Conservation (phyloP, 106 monocot genomes). For the Acorus calamus region DNA sequence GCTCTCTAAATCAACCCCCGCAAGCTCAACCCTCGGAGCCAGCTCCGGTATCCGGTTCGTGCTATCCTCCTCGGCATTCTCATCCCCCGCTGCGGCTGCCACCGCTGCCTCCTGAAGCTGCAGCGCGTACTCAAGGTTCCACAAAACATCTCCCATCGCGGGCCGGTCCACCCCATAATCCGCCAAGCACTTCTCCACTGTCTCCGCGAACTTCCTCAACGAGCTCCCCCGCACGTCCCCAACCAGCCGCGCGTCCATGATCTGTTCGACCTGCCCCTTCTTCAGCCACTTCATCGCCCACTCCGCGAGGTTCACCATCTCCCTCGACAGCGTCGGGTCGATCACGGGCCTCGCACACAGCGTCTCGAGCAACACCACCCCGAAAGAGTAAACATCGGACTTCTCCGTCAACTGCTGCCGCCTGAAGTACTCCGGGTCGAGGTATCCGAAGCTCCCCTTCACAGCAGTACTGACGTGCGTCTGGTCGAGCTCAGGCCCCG, state of each 20-base stretch:
- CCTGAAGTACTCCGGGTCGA: slow-evolving; percentile 42
- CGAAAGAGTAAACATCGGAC: slow-evolving; percentile 49
- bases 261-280: slow-evolving; percentile 20
- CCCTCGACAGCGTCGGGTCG: slow-evolving; percentile 22
- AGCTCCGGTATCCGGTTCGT: slow-evolving; percentile 14
- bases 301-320: slow-evolving; percentile 38
- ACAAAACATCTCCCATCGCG: slow-evolving; percentile 31
- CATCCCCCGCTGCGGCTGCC: not conserved
- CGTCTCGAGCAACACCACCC: slow-evolving; percentile 35
- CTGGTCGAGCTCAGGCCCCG: slow-evolving; percentile 26
- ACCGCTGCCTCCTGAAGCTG: slow-evolving; percentile 24
- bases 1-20: not conserved
- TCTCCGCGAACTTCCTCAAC: slow-evolving; percentile 41
- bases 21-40: slow-evolving; percentile 5
- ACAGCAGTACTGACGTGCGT: slow-evolving; percentile 44
- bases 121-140: slow-evolving; percentile 29
- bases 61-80: not conserved
- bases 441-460: slow-evolving; percentile 51
- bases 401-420: slow-evolving; percentile 34
- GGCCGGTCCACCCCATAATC: slow-evolving; percentile 37
- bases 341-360: slow-evolving; percentile 40
- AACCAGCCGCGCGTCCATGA: slow-evolving; percentile 20
- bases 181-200: slow-evolving; percentile 27
- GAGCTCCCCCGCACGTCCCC: slow-evolving; percentile 13
- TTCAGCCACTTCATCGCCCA: slow-evolving; percentile 34